Evolutionary conservation across 805 yeast species (phyloP), one percentile per base, ranked within the genome.

Genomic region (Teunomyces atbi): DNA sequence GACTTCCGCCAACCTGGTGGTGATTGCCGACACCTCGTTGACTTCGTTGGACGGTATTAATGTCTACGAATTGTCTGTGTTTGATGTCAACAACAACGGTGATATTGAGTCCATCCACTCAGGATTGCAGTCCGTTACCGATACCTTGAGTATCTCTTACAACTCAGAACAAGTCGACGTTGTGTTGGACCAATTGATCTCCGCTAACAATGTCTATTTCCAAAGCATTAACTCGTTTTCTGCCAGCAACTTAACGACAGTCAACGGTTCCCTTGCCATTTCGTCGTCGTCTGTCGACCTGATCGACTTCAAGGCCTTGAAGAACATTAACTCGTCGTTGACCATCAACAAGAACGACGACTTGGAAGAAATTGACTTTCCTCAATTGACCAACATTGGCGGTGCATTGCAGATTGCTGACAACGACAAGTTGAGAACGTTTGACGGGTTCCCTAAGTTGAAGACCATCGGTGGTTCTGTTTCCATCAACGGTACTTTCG

Each of bases 381-480:
- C 86, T 44, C 68, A 77, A 65, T 81, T 94, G 71, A 76, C 83
- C 51, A 54, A 78, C 42, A 75, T 94, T 61, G 95, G 92, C 68
- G 98, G 99, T 81, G 99, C 97, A 71, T 87, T 94, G 69, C 84
- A 80, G 60, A 75, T 94, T 64, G 82, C 87, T 54, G 89, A 90
- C 83, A 94, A 94, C 86, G 73, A 88, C 55, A 69, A 77, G 45
- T 82, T 92, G 66, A 68, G 65, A 42, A 59, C 77, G 48, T 75
- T 92, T 64, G 75, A 76, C 48, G 92, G 89, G 65, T 88, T 94
- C 82, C 83, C 83, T 58, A 64, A 76, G 55, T 78, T 94, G 62
- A 70, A 76, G 66, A 69, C 86, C 50, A 81, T 92, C 60, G 88
- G 86, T 65, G 98, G 99, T 80, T 94, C 98, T 59, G 82, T 92